These are phyloP conservation scores for Aspergillus indologenus DNA, from an alignment of 495 filamentous ascomycete species.

Conservation along the genomic window DNA sequence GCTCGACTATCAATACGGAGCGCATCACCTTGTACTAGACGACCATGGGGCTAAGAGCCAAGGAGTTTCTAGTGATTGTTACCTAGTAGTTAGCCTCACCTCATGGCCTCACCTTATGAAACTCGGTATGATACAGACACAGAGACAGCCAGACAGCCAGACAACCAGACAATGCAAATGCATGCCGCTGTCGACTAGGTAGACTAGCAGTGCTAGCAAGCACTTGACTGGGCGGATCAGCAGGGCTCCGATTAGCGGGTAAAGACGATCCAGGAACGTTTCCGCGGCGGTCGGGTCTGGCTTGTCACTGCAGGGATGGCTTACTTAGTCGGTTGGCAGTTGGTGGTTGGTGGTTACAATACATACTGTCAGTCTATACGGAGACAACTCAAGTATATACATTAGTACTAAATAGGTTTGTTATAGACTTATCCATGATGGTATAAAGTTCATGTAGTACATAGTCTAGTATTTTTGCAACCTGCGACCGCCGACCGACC, in stretches of 20 bases:
- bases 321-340: neutral
- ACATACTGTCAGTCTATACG: too few species aligned
- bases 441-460: too few species aligned
- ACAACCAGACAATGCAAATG: constrained; percentile 2
- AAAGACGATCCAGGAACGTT: constrained; percentile 26
- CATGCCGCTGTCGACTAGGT: constrained; percentile 9
- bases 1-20: neutral
- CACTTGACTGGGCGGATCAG: constrained; percentile 12
- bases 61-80: neutral
- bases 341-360: too few species aligned
- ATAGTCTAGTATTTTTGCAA: too few species aligned
- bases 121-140: neutral
- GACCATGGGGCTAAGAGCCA: neutral
- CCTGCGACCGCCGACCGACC: too few species aligned
- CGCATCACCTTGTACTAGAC: neutral
- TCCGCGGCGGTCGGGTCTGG: neutral
- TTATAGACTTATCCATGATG: too few species aligned
- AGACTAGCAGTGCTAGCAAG: neutral
- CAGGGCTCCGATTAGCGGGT: constrained; percentile 17
- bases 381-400: too few species aligned
- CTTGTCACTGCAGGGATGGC: neutral
- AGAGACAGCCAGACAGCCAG: constrained; percentile 1
- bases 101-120: too few species aligned
- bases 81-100: too few species aligned
- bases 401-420: too few species aligned